Conservation (phyloP, 2,329 filamentous ascomycete genomes). For the Calonectria leucothoes region DNA sequence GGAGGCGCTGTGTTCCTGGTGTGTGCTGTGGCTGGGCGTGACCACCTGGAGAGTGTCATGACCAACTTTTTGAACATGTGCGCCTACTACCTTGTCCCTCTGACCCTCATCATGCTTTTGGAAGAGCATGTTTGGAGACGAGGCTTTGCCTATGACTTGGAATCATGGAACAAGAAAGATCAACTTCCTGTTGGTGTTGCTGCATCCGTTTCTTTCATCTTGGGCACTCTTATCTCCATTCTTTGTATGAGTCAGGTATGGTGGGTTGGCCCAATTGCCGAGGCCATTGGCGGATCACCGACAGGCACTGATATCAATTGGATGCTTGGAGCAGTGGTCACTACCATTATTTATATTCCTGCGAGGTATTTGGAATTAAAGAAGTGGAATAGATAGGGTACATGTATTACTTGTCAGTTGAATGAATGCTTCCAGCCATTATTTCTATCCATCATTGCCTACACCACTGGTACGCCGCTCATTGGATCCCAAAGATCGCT, state of each 20-base stretch:
- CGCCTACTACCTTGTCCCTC: background rate
- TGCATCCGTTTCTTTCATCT: background rate
- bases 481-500: background rate
- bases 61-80: slow-evolving; percentile 7
- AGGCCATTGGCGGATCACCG: background rate
- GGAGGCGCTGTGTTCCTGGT: background rate
- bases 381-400: background rate
- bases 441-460: background rate
- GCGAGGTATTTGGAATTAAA: background rate
- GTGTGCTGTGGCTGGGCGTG: background rate
- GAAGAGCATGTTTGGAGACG: background rate
- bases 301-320: background rate
- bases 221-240: background rate
- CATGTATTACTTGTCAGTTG: background rate
- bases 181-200: background rate
- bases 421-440: background rate
- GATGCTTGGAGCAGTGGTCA: background rate
- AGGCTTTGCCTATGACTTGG: background rate
- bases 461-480: background rate
- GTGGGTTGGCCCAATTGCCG: background rate
- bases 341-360: background rate
- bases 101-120: background rate
- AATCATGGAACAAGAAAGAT: background rate
- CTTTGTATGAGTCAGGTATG: background rate
- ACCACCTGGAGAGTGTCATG: slow-evolving; percentile 7